Base-by-base conservation (phyloP, 495 filamentous ascomycete genomes). In the Aspergillus cristatus region DNA sequence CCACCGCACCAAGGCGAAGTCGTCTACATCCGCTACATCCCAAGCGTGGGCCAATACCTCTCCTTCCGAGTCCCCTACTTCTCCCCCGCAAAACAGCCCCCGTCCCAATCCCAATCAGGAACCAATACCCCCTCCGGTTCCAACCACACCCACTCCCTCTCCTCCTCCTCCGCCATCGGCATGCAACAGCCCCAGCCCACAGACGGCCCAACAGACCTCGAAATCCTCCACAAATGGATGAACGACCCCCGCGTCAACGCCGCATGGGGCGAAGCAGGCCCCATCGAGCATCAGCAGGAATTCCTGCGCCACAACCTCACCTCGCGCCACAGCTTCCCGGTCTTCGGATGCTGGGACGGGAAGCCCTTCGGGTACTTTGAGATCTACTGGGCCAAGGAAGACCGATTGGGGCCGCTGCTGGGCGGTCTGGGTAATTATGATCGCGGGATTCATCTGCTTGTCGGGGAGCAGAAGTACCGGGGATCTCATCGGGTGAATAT, bases 351-450 rank as follows among this genome's bases (percentile, higher is more conserved):
- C 64, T 98, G 89, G 88, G 86, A 94, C 45, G 89, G 86, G 2
- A 82, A 89, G 41, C 91, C 91, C 0, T 98, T 97, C 60, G 91
- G 91, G 0, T 98, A 93, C 49, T 94, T 98, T 52, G 93, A 98
- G 65, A 74, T 98, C 28, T 98, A 98, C 63, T 98, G 93, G 93
- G 89, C 91, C 2, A 94, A 94, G 48, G 91, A 98, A 55, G 93
- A 97, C 52, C 60, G 62, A 1, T 53, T 98, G 15, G 86, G 84
- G 0, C 68, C 68, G 18, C 62, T 82, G 34, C 53, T 90, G 20
- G 73, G 76, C 1, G 71, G 65, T 0, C 75, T 78, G 1, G 75
- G 75, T 16, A 80, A 93, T 48, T 96, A 84, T 56, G 93, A 96
- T 52, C 70, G 91, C 8, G 91, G 93, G 0, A 63, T 94, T 26